These are phyloP conservation scores for Musa schizocarpa DNA, from an alignment of 176 grass and related monocot species.

Conservation along the genomic window DNA sequence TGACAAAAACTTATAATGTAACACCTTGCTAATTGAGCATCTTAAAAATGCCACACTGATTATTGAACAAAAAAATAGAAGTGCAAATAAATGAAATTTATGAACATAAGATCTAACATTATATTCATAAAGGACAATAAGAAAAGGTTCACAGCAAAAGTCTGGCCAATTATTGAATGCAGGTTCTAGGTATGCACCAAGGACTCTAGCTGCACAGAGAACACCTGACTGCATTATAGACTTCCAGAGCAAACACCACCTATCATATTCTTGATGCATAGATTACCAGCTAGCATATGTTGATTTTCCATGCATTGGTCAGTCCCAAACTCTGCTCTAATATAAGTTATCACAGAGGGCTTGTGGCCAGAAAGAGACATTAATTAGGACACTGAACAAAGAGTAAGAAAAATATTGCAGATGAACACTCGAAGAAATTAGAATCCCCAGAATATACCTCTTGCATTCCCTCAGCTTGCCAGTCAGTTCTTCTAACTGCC, in stretches of 20 bases:
- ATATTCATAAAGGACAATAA: no score
- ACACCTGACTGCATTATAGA: no score
- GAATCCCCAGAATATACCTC: conserved; percentile 36
- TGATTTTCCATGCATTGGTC: no score
- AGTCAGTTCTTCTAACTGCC: conserved; percentile 84
- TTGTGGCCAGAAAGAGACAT: neutral
- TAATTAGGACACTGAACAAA: neutral
- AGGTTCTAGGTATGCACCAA: neutral
- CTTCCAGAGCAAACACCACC: no score
- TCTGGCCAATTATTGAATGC: neutral
- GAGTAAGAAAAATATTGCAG: neutral
- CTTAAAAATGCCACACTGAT: neutral
- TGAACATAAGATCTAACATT: neutral
- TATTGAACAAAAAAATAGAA: neutral
- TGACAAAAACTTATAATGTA: neutral
- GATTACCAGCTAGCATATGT: no score
- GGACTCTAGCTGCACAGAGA: neutral
- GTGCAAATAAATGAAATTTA: neutral
- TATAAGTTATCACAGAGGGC: no score
- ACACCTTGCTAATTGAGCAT: neutral
- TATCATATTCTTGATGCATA: no score
- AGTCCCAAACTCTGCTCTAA: no score
- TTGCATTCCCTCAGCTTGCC: conserved; percentile 98
- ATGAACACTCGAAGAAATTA: neutral
- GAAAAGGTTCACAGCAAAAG: neutral